Evolutionary conservation across 78 protist species (phyloP), one percentile per base, ranked within the genome.

Genomic region (Dictyostelium purpureum): DNA sequence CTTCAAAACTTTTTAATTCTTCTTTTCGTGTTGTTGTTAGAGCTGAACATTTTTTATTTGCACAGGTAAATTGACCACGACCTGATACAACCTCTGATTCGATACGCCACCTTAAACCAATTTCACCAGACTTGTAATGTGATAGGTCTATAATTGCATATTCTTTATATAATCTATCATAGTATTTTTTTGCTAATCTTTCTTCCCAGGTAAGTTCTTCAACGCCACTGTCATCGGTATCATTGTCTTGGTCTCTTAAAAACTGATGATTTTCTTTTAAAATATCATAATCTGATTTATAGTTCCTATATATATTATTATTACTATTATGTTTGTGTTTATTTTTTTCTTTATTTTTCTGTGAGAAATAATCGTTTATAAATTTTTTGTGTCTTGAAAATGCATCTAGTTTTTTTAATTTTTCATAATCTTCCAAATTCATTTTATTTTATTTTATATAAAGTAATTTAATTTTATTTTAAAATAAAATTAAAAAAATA

Each of bases 31-130:
- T 24, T 28, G 42, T 18, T 38, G 78, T 18, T 43, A 70, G 37
- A 6, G 47, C 80, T 28, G 57, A 38, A 76, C 90, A 78, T 71
- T 79, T 94, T 19, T 56, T 14, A 45, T 65, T 95, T 94, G 82
- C 97, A 96, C 82, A 71, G 1, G 57, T 73, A 35, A 96, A 96
- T 59, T 96, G 98, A 12, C 98, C 98, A 24, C 88, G 81, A 16
- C 97, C 97, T 14, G 42, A 52, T 16, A 96, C n/a, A 0, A 96
- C 97, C 61, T 96, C 98, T 2, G 31, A 18, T 49, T 96, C 96
- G 4, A 76, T 94, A 28, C 98, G n/a, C 98, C 98, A 96, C 26
- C 98, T 31, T 69, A 96, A 9, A 9, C 98, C 98, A 26, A 93
- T 65, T n/a, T 93, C 69, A 42, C 87, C 87, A 40, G 69, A 66